Evolutionary conservation across 2,329 filamentous ascomycete genomes (phyloP), one percentile per base, ranked within the genome.

Genomic region (Rhinocladiella similis): DNA sequence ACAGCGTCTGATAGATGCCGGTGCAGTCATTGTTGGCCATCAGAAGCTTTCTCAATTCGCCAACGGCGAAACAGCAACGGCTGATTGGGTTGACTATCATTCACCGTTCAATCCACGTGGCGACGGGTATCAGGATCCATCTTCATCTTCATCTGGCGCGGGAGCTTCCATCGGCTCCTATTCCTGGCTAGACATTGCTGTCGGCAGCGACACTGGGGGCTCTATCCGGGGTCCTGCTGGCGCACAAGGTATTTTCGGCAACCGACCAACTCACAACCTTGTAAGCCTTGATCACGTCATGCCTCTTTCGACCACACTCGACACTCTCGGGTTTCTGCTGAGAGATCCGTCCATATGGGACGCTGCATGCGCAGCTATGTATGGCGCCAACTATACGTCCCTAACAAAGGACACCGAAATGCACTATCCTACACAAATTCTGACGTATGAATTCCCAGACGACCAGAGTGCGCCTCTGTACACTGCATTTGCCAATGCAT

Each of bases 1-100:
- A 0, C 79, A 83, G 49, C 73, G 75, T 1, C 69, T 90, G 1
- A 75, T 88, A 3, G 78, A 84, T 51, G 77, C 82, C 2, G 86
- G 87, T 0, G 85, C 83, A 0, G 72, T 74, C 1, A 56, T 75
- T 2, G 66, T 75, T 1, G 73, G 73, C 0, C 72, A 73, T 47
- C 67, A 68, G 50, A 69, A 69, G 16, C 67, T 67, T 0, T 64
- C 65, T 3, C 68, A 73, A 42, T 74, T 74, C 55, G 70, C 70
- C 1, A 69, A 69, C 12, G 38, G n/a, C 12, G 57, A 54, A 41
- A 10, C 33, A n/a, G 43, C 70, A 51, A 54, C 69, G 0, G 57
- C 51, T 5, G 65, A 71, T 19, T 64, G 59, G 48, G 63, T 75
- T 3, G 73, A 76, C 35, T 73, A 67, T 53, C 67, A 69, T 3